Conservation (phyloP, 768 basidiomycete genomes). For the Collybia sordida region DNA sequence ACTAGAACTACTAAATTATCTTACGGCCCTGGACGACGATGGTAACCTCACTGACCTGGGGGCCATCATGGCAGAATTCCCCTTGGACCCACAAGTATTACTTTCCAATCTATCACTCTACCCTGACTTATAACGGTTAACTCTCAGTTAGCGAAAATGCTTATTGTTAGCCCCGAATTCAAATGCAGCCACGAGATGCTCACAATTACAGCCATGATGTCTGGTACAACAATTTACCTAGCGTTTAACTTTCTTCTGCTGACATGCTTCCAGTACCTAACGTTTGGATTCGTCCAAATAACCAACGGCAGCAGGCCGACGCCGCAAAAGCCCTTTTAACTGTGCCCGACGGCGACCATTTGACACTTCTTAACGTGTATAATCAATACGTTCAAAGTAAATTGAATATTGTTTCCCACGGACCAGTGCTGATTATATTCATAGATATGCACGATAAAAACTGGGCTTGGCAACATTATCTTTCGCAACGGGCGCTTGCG, state of each 20-base stretch:
- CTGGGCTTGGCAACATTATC: conserved; percentile 91
- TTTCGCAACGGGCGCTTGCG: conserved; percentile 76
- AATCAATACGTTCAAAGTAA: conserved; percentile 86
- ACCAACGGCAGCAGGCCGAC: conserved; percentile 88
- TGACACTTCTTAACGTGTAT: conserved; percentile 93
- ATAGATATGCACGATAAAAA: conserved; percentile 74
- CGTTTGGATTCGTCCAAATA: conserved; percentile 91
- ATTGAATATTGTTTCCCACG: conserved; percentile 18
- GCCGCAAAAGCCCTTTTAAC: conserved; percentile 85
- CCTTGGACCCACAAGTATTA: conserved; percentile 91
- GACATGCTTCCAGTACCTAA: conserved; percentile 64
- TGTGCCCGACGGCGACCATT: conserved; percentile 95
- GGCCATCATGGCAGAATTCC: conserved; percentile 95
- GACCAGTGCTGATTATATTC: background rate
- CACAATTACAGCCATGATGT: conserved; percentile 95
- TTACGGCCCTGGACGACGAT: conserved; percentile 92
- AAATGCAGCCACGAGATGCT: conserved; percentile 95
- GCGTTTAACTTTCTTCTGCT: background rate
- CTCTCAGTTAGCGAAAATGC: conserved; percentile 81
- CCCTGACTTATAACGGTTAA: background rate
- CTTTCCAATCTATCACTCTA: background rate
- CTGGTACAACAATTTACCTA: conserved; percentile 49
- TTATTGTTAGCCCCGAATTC: conserved; percentile 93
- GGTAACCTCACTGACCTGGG: conserved; percentile 88
- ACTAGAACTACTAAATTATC: conserved; percentile 88